These are phyloP conservation scores for Balamuthia mandrillaris DNA, from an alignment of 208 protist species.

Conservation along the genomic window DNA sequence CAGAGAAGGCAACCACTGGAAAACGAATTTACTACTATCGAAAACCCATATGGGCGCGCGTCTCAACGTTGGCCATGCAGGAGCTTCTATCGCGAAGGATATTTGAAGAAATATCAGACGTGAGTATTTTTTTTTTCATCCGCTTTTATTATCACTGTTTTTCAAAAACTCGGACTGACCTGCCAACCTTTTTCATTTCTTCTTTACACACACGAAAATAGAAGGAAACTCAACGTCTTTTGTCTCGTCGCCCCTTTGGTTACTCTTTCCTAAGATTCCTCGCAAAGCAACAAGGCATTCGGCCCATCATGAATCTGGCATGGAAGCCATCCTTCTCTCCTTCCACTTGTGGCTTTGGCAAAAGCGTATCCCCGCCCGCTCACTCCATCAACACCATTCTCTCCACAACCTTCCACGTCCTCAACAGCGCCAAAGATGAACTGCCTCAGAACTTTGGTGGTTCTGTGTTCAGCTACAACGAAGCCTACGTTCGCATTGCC, in stretches of 20 bases:
- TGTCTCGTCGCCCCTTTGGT: neutral
- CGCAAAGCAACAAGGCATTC: constrained; percentile 11
- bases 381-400: constrained; percentile 33
- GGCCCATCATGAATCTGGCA: constrained; percentile 27
- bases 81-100: neutral
- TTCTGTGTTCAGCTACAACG: constrained; percentile 43
- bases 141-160: neutral
- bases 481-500: constrained; percentile 4
- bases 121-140: neutral
- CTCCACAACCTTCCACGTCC: neutral
- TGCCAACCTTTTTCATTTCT: neutral
- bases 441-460: neutral
- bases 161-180: neutral
- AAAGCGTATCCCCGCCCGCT: neutral
- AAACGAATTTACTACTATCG: constrained; percentile 39
- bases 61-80: constrained; percentile 5
- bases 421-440: neutral
- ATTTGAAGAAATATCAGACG: neutral
- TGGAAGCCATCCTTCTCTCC: constrained; percentile 18
- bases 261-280: constrained; percentile 36
- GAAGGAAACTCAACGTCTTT: neutral
- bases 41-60: constrained; percentile 32
- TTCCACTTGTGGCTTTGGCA: too few relatives aligned
- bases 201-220: neutral
- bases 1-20: constrained; percentile 17